A percentile compares a stretch with the other conserved stretches of the same genome.
Evolutionary conservation across 225 moss, liverwort and hornwort genomes (phyloP).

Genomic region (Pleurozium schreberi): DNA sequence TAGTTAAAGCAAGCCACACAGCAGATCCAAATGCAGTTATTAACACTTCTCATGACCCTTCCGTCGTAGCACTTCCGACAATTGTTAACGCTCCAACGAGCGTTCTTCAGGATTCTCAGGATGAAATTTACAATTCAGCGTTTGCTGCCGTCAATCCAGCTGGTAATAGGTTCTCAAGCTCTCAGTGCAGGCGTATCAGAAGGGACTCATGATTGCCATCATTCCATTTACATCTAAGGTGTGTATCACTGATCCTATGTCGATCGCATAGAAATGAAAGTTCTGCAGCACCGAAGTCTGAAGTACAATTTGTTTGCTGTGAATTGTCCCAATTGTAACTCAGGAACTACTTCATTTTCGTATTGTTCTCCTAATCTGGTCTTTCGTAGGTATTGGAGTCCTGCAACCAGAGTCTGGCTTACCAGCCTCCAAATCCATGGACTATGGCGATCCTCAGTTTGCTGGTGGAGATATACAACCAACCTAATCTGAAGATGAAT

Average conservation of each 20-base stretch:
- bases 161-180: constrained; percentile 34
- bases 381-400: constrained; percentile 73
- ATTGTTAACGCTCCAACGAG: constrained; percentile 29
- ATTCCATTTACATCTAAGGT: constrained; percentile 99
- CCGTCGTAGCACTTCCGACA: constrained; percentile 38
- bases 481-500: constrained; percentile 93
- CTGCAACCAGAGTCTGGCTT: constrained; percentile 84
- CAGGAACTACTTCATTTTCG: neutral
- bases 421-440: constrained; percentile 99
- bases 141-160: constrained; percentile 38
- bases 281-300: neutral
- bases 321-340: neutral
- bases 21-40: constrained; percentile 31
- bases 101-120: constrained; percentile 26
- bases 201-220: constrained; percentile 94
- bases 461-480: constrained; percentile 79
- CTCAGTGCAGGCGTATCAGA: constrained; percentile 82
- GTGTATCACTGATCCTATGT: neutral
- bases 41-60: constrained; percentile 28
- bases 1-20: constrained; percentile 30
- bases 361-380: neutral
- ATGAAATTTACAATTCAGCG: constrained; percentile 30
- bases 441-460: constrained; percentile 94
- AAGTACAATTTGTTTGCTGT: neutral
- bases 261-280: neutral